Evolutionary conservation across 257 asterid species (phyloP).

Genomic region (Fraxinus pennsylvanica): DNA sequence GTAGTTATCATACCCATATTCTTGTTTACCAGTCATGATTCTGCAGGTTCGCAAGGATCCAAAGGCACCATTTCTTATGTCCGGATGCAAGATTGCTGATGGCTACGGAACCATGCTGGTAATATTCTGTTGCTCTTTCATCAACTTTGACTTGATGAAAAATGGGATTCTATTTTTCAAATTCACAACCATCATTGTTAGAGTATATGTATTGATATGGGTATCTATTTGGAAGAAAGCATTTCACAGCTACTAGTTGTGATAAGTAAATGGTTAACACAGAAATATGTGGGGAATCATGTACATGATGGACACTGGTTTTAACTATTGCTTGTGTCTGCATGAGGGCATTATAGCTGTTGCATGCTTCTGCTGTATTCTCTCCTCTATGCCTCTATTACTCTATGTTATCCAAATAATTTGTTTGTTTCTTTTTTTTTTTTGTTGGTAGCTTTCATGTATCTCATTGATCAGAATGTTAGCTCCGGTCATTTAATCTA

Average conservation of each 20-base stretch:
- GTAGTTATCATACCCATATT: conserved; percentile 17
- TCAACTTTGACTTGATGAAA: conserved; percentile 5
- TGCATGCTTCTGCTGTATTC: not conserved
- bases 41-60: conserved; percentile 81
- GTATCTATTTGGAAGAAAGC: not conserved
- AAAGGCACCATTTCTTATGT: conserved; percentile 82
- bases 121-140: conserved; percentile 25
- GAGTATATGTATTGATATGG: not conserved
- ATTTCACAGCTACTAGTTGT: conserved; percentile 2
- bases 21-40: conserved; percentile 23
- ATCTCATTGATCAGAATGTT: not conserved
- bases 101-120: conserved; percentile 98
- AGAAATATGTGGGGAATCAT: not conserved
- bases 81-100: conserved; percentile 98
- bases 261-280: not conserved
- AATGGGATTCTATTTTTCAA: not conserved
- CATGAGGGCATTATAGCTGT: conserved; percentile 5
- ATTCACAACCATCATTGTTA: not conserved
- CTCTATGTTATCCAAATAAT: not conserved
- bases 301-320: not conserved
- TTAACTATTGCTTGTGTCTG: conserved; percentile 8
- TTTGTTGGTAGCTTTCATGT: not conserved
- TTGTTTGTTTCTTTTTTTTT: not conserved
- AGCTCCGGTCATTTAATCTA: not conserved
- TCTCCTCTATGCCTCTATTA: not conserved